Evolutionary conservation across 805 yeast genomes (phyloP), one percentile per base, ranked within the genome.

Genomic region (Hanseniaspora hatyaiensis): DNA sequence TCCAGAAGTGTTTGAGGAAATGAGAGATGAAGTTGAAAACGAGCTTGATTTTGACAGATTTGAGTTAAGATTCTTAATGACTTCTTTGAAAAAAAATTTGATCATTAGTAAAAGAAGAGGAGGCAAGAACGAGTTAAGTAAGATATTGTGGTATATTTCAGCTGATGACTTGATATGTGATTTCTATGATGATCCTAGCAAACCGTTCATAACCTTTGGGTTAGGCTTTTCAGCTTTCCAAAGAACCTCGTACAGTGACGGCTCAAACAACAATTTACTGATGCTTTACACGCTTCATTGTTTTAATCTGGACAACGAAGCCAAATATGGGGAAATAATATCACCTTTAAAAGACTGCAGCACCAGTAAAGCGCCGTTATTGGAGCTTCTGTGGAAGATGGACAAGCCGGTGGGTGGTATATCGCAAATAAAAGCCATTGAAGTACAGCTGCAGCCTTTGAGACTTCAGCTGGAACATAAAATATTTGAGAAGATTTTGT

Each of bases 401-500:
- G 63, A 73, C 22, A 69, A 68, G 5, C 77, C 82, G 0, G 75
- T 79, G 23, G 85, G 84, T 9, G 87, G 87, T 6, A 80, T 80
- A 19, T 59, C 72, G 0, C 71, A 76, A 24, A 64, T 79, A 57
- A 72, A 71, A 34, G 65, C 70, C 31, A 73, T 79, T 30, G 57
- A 64, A n/a, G 60, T 78, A 20, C 53, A 63, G 0, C 58, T 77
- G 31, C 73, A 72, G 38, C 83, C 87, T 0, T 55, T 78, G 40
- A 67, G 70, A 47, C 65, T 80, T 24, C 77, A 74, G 52, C 63
- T 80, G 57, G 85, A 80, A 50, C 73, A 73, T 56, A 55, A 59
- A 2, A 72, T 82, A 1, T 73, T 81, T 1, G 70, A 66, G 37
- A 66, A 63, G 32, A 52, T 79, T 9, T 69, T 73, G 58, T 60